phyloP scores from a whole-genome alignment of 306 rosid genomes.

The Fragaria vesca region DNA sequence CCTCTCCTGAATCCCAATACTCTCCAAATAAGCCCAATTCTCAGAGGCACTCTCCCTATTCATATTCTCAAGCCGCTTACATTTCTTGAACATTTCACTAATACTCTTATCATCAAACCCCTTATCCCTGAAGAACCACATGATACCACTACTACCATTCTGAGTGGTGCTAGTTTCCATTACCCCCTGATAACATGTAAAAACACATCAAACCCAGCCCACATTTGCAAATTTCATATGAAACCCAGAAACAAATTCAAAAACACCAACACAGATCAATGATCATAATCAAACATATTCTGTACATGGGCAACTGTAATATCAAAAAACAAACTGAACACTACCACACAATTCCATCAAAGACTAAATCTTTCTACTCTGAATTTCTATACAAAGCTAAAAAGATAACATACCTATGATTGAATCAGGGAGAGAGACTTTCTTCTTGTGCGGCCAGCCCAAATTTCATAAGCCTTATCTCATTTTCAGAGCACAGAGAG shows the following conservation, averaged over 20 bases:
- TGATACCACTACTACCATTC: constrained; percentile 50
- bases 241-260: not conserved
- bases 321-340: not conserved
- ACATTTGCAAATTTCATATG: not conserved
- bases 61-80: constrained; percentile 64
- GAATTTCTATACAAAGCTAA: not conserved
- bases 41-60: constrained; percentile 65
- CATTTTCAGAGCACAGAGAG: not conserved
- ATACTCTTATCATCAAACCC: constrained; percentile 83
- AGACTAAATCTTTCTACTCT: not conserved
- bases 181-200: constrained; percentile 28
- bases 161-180: constrained; percentile 54
- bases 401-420: constrained; percentile 26
- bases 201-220: constrained; percentile 9
- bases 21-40: constrained; percentile 75
- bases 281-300: not conserved
- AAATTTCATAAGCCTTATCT: constrained; percentile 25
- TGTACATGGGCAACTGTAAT: not conserved
- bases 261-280: not conserved
- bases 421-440: constrained; percentile 15
- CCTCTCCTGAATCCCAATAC: constrained; percentile 81
- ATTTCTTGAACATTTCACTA: constrained; percentile 62
- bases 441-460: not conserved
- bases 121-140: constrained; percentile 89
- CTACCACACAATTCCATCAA: not conserved